Base-by-base conservation (phyloP, 2,329 filamentous ascomycete genomes). In the Stagonosporopsis chrysanthemi region DNA sequence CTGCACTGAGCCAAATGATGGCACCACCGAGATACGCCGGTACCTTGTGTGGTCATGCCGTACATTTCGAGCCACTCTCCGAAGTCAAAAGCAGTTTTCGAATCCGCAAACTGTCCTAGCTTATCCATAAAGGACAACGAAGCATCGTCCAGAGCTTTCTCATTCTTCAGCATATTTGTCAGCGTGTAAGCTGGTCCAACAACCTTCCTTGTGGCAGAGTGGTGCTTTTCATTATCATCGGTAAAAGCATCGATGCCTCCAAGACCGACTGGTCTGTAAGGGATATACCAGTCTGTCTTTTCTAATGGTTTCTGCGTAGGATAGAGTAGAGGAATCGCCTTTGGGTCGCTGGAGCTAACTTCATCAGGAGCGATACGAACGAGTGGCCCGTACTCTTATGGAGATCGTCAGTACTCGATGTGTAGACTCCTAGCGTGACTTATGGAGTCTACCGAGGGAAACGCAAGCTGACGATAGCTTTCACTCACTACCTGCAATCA, bases 281-380 rank as follows among this genome's bases (percentile, higher is more conserved):
- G 56, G 14, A 48, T 41, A 33, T 71, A 71, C 56, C 60, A 66
- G 12, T 55, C 53, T 5, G 64, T 68, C 41, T 71, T 70, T 60
- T 60, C 46, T 9, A 68, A 55, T 1, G 66, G 60, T 2, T 60
- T 61, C 9, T 63, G 55, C 22, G 52, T 45, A 8, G 57, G 57
- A 35, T 69, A 69, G 24, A 65, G 61, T 2, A 36, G 47, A 0
- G 61, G 49, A 6, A 67, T 61, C 15, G 58, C 61, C 8, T 47
- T 57, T 2, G 63, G 56, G 24, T 67, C 61, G 14, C 55, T 53
- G 22, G 50, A 56, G 1, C 58, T 56, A 6, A 69, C 52, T 42
- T 83, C 79, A 52, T 81, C 75, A 11, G 66, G 81, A 4, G 75
- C 76, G 42, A 82, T 69, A 5, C 82, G 79, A n/a, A 84, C 77